Percentiles rank a stretch among this genome's conserved stretches.
These are phyloP conservation scores for Priceomyces medius DNA, from an alignment of 805 yeast species.

Conservation along the genomic window DNA sequence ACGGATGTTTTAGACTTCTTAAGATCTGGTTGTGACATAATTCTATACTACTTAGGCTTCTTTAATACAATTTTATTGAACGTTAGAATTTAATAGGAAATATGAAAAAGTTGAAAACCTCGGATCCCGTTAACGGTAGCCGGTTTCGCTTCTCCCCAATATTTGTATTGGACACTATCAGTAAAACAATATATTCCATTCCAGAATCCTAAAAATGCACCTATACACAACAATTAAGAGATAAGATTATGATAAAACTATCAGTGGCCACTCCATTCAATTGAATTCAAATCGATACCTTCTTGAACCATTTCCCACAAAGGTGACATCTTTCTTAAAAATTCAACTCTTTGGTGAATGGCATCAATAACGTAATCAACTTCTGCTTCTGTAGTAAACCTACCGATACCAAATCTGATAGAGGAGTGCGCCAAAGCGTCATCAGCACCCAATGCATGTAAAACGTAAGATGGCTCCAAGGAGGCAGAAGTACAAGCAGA, in stretches of 20 bases:
- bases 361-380: conserved; percentile 91
- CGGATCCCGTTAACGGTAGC: conserved; percentile 7
- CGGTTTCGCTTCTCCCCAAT: not conserved
- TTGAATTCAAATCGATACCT: conserved; percentile 89
- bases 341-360: conserved; percentile 82
- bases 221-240: not conserved
- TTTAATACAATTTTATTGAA: not conserved
- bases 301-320: conserved; percentile 99
- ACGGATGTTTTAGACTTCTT: conserved; percentile 15
- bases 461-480: conserved; percentile 93
- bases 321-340: conserved; percentile 89
- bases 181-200: not conserved
- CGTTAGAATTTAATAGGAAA: not conserved
- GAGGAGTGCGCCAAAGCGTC: conserved; percentile 99
- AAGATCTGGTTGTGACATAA: conserved; percentile 19
- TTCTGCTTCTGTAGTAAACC: conserved; percentile 96
- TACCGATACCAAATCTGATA: conserved; percentile 93
- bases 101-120: conserved; percentile 4
- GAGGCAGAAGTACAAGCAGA: conserved; percentile 99
- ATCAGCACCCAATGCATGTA: conserved; percentile 96
- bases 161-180: not conserved
- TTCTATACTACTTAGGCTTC: conserved; percentile 1
- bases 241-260: not conserved
- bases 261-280: conserved; percentile 97
- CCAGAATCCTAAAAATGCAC: not conserved